phyloP scores from a whole-genome alignment of 176 grass and related monocot species.

The Triticum timopheevii region DNA sequence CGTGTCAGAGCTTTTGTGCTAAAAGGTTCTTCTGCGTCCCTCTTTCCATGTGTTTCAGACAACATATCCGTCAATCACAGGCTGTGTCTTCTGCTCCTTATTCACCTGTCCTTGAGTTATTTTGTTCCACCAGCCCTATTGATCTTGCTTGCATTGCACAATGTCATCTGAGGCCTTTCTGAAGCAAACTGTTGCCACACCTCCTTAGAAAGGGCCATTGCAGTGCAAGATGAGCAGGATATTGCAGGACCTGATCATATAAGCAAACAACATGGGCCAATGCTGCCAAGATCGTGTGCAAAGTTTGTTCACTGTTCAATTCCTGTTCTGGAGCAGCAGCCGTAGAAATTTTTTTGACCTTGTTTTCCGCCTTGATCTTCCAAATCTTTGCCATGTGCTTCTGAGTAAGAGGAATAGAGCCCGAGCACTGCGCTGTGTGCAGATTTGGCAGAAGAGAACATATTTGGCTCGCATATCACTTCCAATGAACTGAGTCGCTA shows the following conservation, averaged over 20 bases:
- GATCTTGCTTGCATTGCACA: background rate
- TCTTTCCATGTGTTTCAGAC: background rate
- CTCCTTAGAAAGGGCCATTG: background rate
- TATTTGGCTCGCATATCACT: background rate
- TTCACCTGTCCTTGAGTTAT: background rate
- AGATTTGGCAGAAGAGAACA: background rate
- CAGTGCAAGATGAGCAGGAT: background rate
- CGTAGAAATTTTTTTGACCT: background rate
- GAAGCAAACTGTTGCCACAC: background rate
- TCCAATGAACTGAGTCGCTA: background rate
- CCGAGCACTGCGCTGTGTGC: background rate
- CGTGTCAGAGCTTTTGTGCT: background rate
- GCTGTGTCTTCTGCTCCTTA: background rate
- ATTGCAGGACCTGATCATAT: background rate
- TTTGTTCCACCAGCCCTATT: background rate
- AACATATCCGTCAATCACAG: background rate
- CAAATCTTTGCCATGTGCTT: background rate
- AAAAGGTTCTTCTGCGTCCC: background rate
- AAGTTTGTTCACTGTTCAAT: background rate
- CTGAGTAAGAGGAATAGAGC: background rate
- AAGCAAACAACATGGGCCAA: background rate
- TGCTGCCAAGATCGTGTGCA: background rate
- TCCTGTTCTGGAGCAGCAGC: background rate
- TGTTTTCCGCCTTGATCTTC: background rate
- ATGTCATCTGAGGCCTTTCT: background rate